Conservation (phyloP, 2,329 filamentous ascomycete genomes). For the Graphiopsis chlorocephala region DNA sequence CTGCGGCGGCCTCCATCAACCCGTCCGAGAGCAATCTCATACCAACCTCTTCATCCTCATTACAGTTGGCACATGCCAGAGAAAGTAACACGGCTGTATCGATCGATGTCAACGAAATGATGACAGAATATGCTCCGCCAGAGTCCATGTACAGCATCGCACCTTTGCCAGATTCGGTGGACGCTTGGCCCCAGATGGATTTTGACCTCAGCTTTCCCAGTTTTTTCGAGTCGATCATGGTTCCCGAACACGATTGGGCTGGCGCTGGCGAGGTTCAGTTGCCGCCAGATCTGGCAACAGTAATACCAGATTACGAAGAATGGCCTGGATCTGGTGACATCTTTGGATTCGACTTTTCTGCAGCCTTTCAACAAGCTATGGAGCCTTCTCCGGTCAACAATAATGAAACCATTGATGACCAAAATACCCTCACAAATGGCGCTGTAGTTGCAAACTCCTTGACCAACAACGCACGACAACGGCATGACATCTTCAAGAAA, state of each 20-base stretch:
- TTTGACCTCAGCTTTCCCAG: constrained; percentile 17
- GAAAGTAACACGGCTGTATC: neutral
- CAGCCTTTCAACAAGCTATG: constrained; percentile 21
- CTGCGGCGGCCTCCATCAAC: neutral
- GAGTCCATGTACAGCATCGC: constrained; percentile 5
- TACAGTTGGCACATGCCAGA: neutral
- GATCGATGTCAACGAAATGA: neutral
- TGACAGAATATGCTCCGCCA: neutral
- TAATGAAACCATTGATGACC: neutral
- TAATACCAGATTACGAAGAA: constrained; percentile 22
- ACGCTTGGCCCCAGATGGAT: neutral
- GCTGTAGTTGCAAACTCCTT: neutral
- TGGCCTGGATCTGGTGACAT: constrained; percentile 18
- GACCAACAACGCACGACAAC: constrained; percentile 10
- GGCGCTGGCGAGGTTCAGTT: constrained; percentile 11
- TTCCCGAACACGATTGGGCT: constrained; percentile 16
- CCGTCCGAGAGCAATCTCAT: neutral
- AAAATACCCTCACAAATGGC: neutral
- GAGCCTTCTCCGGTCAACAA: neutral
- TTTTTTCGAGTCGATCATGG: constrained; percentile 27
- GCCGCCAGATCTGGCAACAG: constrained; percentile 19
- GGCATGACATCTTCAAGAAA: constrained; percentile 19
- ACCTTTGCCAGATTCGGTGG: neutral
- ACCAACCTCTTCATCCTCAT: neutral
- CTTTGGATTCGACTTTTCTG: constrained; percentile 23